A percentile compares a stretch with the other conserved stretches of the same genome.
phyloP scores from a whole-genome alignment of 495 filamentous ascomycete species.

The Talaromyces trachyspermus region DNA sequence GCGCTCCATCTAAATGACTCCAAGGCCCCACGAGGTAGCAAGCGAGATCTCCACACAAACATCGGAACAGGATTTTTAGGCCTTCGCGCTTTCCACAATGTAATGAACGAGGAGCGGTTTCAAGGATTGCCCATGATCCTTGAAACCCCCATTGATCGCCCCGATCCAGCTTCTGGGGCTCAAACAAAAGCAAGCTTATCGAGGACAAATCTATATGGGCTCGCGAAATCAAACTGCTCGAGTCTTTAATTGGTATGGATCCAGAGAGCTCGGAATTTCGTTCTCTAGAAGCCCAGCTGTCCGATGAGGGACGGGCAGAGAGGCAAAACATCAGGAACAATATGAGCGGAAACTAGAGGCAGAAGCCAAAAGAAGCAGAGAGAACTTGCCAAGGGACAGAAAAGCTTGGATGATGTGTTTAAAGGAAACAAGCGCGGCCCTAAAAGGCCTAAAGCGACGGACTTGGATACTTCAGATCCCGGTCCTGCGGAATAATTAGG shows the following conservation, averaged over 20 bases:
- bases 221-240: slow-evolving; percentile 80
- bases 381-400: slow-evolving; percentile 32
- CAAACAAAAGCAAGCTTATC: slow-evolving; percentile 21
- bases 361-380: slow-evolving; percentile 47
- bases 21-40: slow-evolving; percentile 72
- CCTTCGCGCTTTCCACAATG: slow-evolving; percentile 78
- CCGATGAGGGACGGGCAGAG: slow-evolving; percentile 61
- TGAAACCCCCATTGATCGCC: slow-evolving; percentile 83
- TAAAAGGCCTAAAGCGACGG: too few relatives aligned
- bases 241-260: slow-evolving; percentile 79
- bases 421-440: slow-evolving; percentile 10
- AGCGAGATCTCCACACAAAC: slow-evolving; percentile 84
- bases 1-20: slow-evolving; percentile 92
- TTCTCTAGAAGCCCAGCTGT: slow-evolving; percentile 52
- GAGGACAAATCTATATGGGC: slow-evolving; percentile 77
- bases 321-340: slow-evolving; percentile 65
- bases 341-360: slow-evolving; percentile 62
- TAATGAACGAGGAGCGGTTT: slow-evolving; percentile 77
- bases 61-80: slow-evolving; percentile 92
- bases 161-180: slow-evolving; percentile 36
- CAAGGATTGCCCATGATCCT: slow-evolving; percentile 82
- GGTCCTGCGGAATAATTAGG: too few relatives aligned
- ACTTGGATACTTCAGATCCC: background rate
- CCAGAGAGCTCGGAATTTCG: slow-evolving; percentile 61
- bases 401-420: slow-evolving; percentile 38